phyloP scores from a whole-genome alignment of 208 protist species.

The Trypanosoma theileri region DNA sequence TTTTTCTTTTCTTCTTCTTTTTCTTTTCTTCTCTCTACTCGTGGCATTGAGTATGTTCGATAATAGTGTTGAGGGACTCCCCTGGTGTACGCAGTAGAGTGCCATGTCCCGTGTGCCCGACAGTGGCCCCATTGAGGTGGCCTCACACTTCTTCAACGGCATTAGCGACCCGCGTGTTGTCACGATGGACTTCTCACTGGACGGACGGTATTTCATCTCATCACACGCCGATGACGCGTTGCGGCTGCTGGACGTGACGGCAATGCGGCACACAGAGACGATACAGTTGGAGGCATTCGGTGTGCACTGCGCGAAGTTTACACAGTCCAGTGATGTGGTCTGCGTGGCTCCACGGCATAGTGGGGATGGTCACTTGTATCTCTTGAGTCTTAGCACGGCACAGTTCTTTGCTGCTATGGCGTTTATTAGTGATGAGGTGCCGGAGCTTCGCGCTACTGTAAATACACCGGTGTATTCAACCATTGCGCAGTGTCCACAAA shows the following conservation, averaged over 20 bases:
- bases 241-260: slow-evolving; percentile 60
- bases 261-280: slow-evolving; percentile 48
- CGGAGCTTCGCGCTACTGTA: slow-evolving; percentile 33
- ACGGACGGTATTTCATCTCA: slow-evolving; percentile 67
- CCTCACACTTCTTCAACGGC: slow-evolving; percentile 66
- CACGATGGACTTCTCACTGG: slow-evolving; percentile 71
- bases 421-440: slow-evolving; percentile 58
- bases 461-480: slow-evolving; percentile 72
- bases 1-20: slow-evolving; percentile 1
- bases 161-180: slow-evolving; percentile 73
- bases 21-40: too few relatives aligned
- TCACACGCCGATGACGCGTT: slow-evolving; percentile 77
- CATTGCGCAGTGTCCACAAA: slow-evolving; percentile 60
- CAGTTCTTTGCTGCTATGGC: slow-evolving; percentile 67
- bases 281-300: slow-evolving; percentile 61
- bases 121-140: slow-evolving; percentile 23
- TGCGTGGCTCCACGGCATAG: slow-evolving; percentile 67
- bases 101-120: too few relatives aligned
- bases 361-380: slow-evolving; percentile 79
- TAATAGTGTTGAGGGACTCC: background rate
- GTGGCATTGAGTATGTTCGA: background rate
- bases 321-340: slow-evolving; percentile 59
- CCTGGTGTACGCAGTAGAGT: background rate
- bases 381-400: slow-evolving; percentile 68
- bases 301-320: slow-evolving; percentile 66